Conservation (phyloP, 2,329 filamentous ascomycete genomes). For the Didymellaceae sp. region DNA sequence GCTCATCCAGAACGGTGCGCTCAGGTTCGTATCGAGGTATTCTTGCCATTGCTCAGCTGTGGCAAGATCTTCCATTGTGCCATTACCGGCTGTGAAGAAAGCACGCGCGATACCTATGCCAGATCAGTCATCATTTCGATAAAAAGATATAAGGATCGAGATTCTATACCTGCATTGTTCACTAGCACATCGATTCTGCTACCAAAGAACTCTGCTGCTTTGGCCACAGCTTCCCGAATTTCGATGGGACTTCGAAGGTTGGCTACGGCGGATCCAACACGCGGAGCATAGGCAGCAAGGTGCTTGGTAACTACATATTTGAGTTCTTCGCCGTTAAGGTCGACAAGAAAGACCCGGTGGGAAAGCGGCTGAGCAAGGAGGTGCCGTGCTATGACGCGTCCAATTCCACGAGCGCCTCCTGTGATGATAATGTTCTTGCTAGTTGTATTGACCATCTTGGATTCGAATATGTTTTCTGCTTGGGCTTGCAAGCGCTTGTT, state of each 20-base stretch:
- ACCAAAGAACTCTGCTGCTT: conserved; percentile 48
- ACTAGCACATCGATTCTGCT: conserved; percentile 38
- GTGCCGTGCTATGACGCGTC: conserved; percentile 52
- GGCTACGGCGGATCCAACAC: conserved; percentile 35
- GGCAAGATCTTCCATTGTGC: conserved; percentile 32
- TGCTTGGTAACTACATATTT: conserved; percentile 34
- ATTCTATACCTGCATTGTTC: conserved; percentile 40
- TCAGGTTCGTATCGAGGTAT: conserved; percentile 32
- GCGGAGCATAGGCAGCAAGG: conserved; percentile 41
- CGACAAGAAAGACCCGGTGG: conserved; percentile 54
- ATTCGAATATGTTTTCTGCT: neutral
- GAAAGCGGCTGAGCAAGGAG: conserved; percentile 45
- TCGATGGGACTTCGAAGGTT: conserved; percentile 47
- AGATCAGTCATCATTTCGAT: neutral
- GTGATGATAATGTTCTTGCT: conserved; percentile 46
- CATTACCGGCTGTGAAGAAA: conserved; percentile 32
- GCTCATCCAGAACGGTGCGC: conserved; percentile 31
- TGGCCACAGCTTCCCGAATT: conserved; percentile 41
- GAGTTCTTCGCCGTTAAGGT: conserved; percentile 51
- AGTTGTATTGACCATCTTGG: conserved; percentile 25
- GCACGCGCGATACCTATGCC: conserved; percentile 26
- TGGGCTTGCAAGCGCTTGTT: neutral
- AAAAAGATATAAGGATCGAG: too few species aligned
- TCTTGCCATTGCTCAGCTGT: conserved; percentile 34
- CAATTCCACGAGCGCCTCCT: conserved; percentile 54